Conservation (phyloP, 805 yeast species). For the Millerago galiae region DNA sequence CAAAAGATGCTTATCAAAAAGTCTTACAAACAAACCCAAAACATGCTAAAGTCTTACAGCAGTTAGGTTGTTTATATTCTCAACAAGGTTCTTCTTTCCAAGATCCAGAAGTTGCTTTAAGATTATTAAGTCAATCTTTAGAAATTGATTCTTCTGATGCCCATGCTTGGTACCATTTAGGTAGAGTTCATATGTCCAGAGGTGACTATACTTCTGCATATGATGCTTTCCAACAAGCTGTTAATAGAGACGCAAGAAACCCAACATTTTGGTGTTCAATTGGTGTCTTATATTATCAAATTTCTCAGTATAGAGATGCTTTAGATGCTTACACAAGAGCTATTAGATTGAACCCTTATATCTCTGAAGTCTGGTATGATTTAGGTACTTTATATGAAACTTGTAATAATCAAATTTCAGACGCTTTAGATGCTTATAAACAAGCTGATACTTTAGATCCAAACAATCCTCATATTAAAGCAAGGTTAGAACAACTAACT, state of each 20-base stretch:
- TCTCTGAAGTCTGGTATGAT: conserved; percentile 98
- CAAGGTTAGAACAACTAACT: conserved; percentile 79
- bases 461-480: conserved; percentile 87
- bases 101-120: conserved; percentile 78
- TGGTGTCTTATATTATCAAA: conserved; percentile 95
- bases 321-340: conserved; percentile 97
- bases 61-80: conserved; percentile 90
- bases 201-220: conserved; percentile 94
- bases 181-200: conserved; percentile 94
- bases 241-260: conserved; percentile 90
- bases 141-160: conserved; percentile 90
- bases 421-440: conserved; percentile 94
- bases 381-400: conserved; percentile 95
- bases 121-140: conserved; percentile 76
- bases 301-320: conserved; percentile 93
- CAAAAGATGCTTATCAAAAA: conserved; percentile 91
- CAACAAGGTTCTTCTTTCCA: conserved; percentile 61
- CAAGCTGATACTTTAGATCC: conserved; percentile 96
- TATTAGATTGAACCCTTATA: conserved; percentile 89
- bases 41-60: conserved; percentile 94
- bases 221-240: conserved; percentile 98
- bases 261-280: conserved; percentile 98
- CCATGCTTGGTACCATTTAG: conserved; percentile 94
- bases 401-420: conserved; percentile 90
- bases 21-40: conserved; percentile 85